Conservation (phyloP, 768 basidiomycete species). For the Termitomyces sp. region DNA sequence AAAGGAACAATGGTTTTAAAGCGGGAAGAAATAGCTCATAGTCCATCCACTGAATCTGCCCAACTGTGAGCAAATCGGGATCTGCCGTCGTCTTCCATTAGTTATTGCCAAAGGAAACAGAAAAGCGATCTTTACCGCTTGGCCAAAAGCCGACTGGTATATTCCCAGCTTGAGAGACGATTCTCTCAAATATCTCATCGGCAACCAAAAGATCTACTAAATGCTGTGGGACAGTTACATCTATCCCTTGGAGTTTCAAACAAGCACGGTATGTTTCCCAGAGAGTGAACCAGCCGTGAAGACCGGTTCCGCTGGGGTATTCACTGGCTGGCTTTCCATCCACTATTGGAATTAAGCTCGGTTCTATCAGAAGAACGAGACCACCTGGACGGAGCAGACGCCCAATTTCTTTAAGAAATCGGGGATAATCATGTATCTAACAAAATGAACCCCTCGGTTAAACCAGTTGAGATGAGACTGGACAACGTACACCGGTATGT, state of each 20-base stretch:
- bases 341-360: slow-evolving; percentile 48
- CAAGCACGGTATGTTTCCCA: slow-evolving; percentile 62
- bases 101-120: no score
- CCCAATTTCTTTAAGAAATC: slow-evolving; percentile 47
- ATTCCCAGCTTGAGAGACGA: background rate
- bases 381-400: slow-evolving; percentile 71
- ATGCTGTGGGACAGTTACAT: slow-evolving; percentile 54
- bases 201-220: slow-evolving; percentile 35
- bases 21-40: background rate
- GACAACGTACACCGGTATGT: slow-evolving; percentile 55
- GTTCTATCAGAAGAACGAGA: slow-evolving; percentile 63
- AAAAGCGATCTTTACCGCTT: background rate
- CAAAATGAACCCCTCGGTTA: background rate
- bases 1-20: background rate
- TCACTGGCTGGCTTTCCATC: slow-evolving; percentile 39
- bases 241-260: slow-evolving; percentile 48
- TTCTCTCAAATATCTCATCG: background rate
- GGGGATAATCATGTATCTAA: background rate
- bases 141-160: background rate
- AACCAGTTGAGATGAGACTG: background rate
- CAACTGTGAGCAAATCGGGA: background rate
- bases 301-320: slow-evolving; percentile 23
- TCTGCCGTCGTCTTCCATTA: background rate
- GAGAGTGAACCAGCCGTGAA: slow-evolving; percentile 58
- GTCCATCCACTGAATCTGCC: slow-evolving; percentile 1